These are phyloP conservation scores for Sphagnurus paluster DNA, from an alignment of 1,284 basidiomycete species.

Conservation along the genomic window DNA sequence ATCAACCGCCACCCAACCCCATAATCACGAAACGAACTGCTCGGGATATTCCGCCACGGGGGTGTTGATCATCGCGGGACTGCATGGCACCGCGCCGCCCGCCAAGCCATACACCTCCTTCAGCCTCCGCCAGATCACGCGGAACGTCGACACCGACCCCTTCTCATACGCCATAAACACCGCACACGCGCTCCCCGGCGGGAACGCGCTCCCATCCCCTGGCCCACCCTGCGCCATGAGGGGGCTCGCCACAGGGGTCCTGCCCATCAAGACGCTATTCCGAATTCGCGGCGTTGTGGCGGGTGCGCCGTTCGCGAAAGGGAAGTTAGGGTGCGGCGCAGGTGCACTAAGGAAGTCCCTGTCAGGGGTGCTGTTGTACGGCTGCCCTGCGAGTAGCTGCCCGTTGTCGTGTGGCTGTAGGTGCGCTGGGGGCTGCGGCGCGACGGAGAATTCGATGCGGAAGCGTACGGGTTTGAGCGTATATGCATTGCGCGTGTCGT, in stretches of 20 bases:
- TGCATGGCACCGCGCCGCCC: conserved; percentile 31
- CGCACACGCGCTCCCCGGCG: conserved; percentile 44
- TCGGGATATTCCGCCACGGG: conserved; percentile 34
- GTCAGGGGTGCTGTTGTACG: too few species aligned
- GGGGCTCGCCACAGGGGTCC: conserved; percentile 49
- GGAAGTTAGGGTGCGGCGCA: conserved; percentile 13
- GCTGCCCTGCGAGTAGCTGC: conserved; percentile 9
- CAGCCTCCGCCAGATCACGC: conserved; percentile 69
- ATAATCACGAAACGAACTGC: conserved; percentile 18
- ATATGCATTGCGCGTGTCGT: conserved; percentile 25
- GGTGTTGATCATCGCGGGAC: conserved; percentile 40
- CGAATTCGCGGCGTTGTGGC: conserved; percentile 5
- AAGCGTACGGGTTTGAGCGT: conserved; percentile 45
- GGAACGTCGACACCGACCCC: conserved; percentile 83
- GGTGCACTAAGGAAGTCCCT: conserved; percentile 15
- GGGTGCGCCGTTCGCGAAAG: conserved; percentile 1
- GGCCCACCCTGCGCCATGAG: conserved; percentile 57
- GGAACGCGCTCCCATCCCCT: conserved; percentile 46
- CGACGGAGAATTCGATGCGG: conserved; percentile 41
- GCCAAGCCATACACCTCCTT: conserved; percentile 48
- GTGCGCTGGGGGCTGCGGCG: conserved; percentile 13
- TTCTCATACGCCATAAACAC: conserved; percentile 85
- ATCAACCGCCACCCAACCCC: conserved; percentile 1
- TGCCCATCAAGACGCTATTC: conserved; percentile 13
- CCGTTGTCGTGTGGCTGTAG: neutral